Evolutionary conservation across 495 filamentous ascomycete genomes (phyloP).

Genomic region (Aspergillus homomorphus): DNA sequence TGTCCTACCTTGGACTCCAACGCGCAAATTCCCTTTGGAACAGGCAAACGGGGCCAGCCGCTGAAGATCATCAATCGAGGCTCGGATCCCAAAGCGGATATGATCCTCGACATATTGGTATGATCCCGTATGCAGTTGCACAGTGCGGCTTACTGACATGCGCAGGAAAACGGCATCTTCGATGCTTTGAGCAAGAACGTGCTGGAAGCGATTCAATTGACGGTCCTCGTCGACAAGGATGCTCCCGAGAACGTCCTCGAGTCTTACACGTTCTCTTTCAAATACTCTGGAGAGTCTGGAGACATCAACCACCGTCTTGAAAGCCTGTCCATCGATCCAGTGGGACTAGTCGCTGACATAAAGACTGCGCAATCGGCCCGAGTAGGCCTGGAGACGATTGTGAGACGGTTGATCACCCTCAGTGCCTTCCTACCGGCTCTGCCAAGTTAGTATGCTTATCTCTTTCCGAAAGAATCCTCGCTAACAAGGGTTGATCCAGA

Average conservation of each 20-base stretch:
- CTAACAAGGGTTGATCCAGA: conserved; percentile 18
- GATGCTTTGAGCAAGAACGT: conserved; percentile 37
- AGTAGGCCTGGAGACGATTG: conserved; percentile 34
- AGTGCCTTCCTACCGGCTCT: conserved; percentile 40
- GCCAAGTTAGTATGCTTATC: conserved; percentile 32
- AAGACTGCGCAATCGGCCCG: conserved; percentile 36
- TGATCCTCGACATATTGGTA: conserved; percentile 45
- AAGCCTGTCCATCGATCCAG: conserved; percentile 33
- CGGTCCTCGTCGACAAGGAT: conserved; percentile 39
- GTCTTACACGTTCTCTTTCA: conserved; percentile 51
- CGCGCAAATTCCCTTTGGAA: conserved; percentile 19
- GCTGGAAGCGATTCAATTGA: conserved; percentile 45
- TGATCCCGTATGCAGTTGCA: not conserved
- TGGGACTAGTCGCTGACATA: conserved; percentile 30
- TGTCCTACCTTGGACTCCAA: not conserved
- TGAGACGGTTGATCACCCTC: conserved; percentile 35
- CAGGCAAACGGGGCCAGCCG: conserved; percentile 22
- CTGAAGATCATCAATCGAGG: conserved; percentile 34
- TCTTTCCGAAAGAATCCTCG: not conserved
- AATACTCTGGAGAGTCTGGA: conserved; percentile 28
- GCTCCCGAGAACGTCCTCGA: conserved; percentile 42
- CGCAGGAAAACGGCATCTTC: conserved; percentile 47
- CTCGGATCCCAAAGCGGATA: conserved; percentile 36
- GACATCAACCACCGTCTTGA: conserved; percentile 24
- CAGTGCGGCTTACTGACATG: conserved; percentile 8